Conservation (phyloP, 139 green algal species). For the Chlamydomonas eustigma region DNA sequence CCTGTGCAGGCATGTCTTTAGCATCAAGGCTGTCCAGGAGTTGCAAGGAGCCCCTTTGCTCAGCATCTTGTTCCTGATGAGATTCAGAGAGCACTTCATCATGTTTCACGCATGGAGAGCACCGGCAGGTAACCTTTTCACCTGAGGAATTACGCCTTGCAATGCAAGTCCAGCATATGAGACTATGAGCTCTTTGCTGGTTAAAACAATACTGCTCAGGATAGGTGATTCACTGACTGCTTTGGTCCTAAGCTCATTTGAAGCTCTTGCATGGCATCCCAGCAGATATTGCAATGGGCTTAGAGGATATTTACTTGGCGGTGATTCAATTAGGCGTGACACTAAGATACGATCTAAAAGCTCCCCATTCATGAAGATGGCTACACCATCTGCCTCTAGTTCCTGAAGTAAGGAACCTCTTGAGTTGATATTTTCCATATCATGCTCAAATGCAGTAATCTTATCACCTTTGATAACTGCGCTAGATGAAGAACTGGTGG, state of each 20-base stretch:
- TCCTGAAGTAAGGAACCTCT: not conserved
- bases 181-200: constrained; percentile 71
- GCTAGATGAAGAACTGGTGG: constrained; percentile 44
- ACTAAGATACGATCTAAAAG: constrained; percentile 70
- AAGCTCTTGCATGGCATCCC: constrained; percentile 50
- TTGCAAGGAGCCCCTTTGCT: constrained; percentile 54
- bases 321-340: constrained; percentile 64
- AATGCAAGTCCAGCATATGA: constrained; percentile 79
- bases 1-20: not conserved
- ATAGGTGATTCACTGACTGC: constrained; percentile 13
- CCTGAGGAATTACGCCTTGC: constrained; percentile 70
- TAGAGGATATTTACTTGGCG: constrained; percentile 47
- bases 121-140: not conserved
- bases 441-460: not conserved
- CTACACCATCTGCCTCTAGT: not conserved
- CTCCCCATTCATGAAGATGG: constrained; percentile 38
- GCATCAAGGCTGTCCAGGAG: constrained; percentile 59
- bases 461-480: constrained; percentile 40
- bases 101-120: not conserved
- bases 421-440: not conserved
- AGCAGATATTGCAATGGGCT: constrained; percentile 77
- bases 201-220: constrained; percentile 25
- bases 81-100: not conserved
- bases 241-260: constrained; percentile 36
- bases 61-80: constrained; percentile 49